phyloP scores from a whole-genome alignment of 2,329 filamentous ascomycete species.

The Arthrinium phaeospermum region DNA sequence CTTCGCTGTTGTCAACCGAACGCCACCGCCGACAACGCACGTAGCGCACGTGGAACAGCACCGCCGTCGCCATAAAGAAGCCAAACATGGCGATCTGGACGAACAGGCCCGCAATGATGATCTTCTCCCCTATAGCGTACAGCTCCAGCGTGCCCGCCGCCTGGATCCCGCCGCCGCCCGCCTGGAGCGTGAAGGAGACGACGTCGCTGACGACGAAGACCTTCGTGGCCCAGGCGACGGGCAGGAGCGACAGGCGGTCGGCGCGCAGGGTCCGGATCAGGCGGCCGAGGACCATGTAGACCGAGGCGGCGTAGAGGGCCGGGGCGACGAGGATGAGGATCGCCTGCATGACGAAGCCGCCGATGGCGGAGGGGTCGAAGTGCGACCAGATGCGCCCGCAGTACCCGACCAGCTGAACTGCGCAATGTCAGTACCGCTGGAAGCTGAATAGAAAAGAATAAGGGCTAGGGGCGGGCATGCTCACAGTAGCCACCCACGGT shows the following conservation, averaged over 20 bases:
- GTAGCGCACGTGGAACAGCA: conserved; percentile 45
- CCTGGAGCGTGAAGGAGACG: conserved; percentile 50
- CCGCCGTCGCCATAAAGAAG: conserved; percentile 51
- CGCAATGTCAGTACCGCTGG: no score
- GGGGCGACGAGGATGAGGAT: conserved; percentile 45
- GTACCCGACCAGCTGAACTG: conserved; percentile 46
- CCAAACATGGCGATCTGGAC: conserved; percentile 57
- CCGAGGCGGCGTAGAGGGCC: conserved; percentile 41
- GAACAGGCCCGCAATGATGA: conserved; percentile 55
- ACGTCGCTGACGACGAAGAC: conserved; percentile 54
- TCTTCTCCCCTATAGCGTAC: conserved; percentile 43
- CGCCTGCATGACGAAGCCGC: conserved; percentile 43
- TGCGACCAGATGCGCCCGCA: conserved; percentile 32
- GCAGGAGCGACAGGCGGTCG: conserved; percentile 45
- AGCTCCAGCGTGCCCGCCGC: conserved; percentile 28
- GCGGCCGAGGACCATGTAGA: conserved; percentile 39
- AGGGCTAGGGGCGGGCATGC: not conserved
- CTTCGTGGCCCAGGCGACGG: conserved; percentile 48
- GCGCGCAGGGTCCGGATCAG: conserved; percentile 44
- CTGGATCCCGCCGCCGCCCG: conserved; percentile 28
- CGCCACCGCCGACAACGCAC: not conserved
- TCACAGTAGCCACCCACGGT: conserved; percentile 28
- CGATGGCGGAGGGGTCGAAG: conserved; percentile 28
- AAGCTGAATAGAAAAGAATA: no score
- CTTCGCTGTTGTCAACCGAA: not conserved